Conservation (phyloP, 208 protist species). For the Entamoeba invadens region DNA sequence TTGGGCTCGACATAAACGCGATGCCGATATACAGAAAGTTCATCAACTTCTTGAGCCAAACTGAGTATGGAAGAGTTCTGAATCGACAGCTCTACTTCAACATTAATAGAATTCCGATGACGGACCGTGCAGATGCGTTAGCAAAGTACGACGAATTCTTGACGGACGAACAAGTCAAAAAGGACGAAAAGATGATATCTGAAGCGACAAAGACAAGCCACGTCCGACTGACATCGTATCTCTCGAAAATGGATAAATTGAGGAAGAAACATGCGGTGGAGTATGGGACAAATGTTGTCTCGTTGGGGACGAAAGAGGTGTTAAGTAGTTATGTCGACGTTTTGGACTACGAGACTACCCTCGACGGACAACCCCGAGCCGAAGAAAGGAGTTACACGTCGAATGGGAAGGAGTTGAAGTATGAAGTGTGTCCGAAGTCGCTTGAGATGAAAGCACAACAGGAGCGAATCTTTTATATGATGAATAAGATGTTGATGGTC, state of each 20-base stretch:
- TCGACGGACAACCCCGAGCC: neutral
- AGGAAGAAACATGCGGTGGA: neutral
- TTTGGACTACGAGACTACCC: neutral
- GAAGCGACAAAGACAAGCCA: neutral
- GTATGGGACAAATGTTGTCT: neutral
- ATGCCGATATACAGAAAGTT: neutral
- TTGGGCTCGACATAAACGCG: neutral
- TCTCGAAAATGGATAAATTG: neutral
- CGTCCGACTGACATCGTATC: neutral
- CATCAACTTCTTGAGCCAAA: neutral
- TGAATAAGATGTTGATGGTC: neutral
- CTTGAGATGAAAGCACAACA: neutral
- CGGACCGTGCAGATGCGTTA: neutral
- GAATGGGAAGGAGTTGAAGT: neutral
- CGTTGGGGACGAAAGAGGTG: neutral
- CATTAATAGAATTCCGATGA: neutral
- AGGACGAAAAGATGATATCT: neutral
- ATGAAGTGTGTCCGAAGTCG: neutral
- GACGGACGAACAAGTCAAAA: neutral
- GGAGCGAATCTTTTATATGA: neutral
- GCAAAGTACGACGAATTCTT: neutral
- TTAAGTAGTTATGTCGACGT: neutral
- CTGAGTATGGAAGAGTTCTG: neutral
- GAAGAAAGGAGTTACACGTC: neutral
- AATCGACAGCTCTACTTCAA: neutral